These are phyloP conservation scores for Thraustochytrium sp. DNA, from an alignment of 352 stramenopile genomes.

Conservation along the genomic window DNA sequence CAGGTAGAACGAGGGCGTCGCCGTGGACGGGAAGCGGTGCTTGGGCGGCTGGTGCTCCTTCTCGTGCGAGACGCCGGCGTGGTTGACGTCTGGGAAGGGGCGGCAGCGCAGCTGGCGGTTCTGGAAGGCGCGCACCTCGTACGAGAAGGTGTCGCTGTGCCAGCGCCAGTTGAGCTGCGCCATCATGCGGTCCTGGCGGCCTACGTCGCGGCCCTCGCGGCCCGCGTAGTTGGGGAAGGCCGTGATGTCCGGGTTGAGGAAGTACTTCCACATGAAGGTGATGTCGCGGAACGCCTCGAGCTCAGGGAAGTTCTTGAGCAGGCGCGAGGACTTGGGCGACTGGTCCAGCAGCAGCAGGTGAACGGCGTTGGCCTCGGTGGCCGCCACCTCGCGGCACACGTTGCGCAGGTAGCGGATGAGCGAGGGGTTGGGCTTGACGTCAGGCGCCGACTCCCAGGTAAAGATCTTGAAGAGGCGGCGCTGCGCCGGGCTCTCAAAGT, in stretches of 20 bases:
- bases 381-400: constrained; percentile 40
- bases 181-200: not conserved
- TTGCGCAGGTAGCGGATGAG: constrained; percentile 41
- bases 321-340: not conserved
- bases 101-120: constrained; percentile 39
- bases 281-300: constrained; percentile 47
- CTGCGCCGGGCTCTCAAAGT: constrained; percentile 46
- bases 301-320: constrained; percentile 50
- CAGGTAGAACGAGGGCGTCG: constrained; percentile 46
- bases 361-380: not conserved
- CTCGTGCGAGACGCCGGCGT: not conserved
- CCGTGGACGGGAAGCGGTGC: constrained; percentile 44
- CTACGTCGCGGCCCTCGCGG: constrained; percentile 3
- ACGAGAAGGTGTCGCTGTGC: constrained; percentile 18
- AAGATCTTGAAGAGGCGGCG: constrained; percentile 46
- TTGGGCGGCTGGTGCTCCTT: constrained; percentile 38
- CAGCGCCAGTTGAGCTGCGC: constrained; percentile 44
- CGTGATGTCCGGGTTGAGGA: constrained; percentile 48
- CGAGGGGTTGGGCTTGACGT: not conserved
- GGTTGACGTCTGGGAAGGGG: constrained; percentile 39
- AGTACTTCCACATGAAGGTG: constrained; percentile 51
- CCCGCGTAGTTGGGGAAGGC: constrained; percentile 43
- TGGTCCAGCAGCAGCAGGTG: constrained; percentile 34
- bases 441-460: constrained; percentile 41
- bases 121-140: constrained; percentile 24